Evolutionary conservation across 306 rosid species (phyloP), one percentile per base, ranked within the genome.

Genomic region (Senna tora): DNA sequence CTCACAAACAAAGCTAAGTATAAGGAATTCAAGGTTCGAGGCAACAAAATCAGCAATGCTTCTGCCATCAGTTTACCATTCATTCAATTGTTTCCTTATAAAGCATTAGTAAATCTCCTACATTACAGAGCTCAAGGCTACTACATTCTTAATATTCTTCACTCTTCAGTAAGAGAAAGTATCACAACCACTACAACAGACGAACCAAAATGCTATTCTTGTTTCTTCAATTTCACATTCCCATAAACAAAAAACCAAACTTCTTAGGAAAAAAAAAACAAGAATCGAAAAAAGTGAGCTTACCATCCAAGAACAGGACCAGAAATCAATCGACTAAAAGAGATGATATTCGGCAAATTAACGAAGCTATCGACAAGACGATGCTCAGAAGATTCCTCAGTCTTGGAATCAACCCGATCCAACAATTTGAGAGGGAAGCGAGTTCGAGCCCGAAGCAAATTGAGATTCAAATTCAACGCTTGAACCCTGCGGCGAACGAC

Each of bases 231-330:
- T 14, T 14, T 7, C 50, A 70, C 5, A 43, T 51, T 51, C 43
- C 53, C 58, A 49, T 33, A 49, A 49, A 61, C 52, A 10, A 22
- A 39, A 38, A 42, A 14, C 17, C 9, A 17, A 25, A 28, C 0
- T 34, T 46, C 42, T 1, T 9, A 4, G 30, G 4, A 3, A 9
- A 60, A 58, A n/a, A n/a, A n/a, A n/a, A n/a, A n/a, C n/a, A n/a
- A 11, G 8, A 5, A 39, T 33, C 22, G 10, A 6, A 30, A 4
- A 62, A 43, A 6, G 3, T 36, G 60, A 21, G 38, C 60, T 17
- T 77, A 94, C 97, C 98, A 94, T 75, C 95, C 96, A 67, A 94
- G 95, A 19, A 94, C 50, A 67, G 98, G 96, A 79, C 97, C 98
- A 19, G 97, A 94, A 32, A 84, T 1, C 28, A 94, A 65, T 30